These are phyloP conservation scores for Colletotrichum magnum DNA, from an alignment of 2,329 filamentous ascomycete species.

Conservation along the genomic window DNA sequence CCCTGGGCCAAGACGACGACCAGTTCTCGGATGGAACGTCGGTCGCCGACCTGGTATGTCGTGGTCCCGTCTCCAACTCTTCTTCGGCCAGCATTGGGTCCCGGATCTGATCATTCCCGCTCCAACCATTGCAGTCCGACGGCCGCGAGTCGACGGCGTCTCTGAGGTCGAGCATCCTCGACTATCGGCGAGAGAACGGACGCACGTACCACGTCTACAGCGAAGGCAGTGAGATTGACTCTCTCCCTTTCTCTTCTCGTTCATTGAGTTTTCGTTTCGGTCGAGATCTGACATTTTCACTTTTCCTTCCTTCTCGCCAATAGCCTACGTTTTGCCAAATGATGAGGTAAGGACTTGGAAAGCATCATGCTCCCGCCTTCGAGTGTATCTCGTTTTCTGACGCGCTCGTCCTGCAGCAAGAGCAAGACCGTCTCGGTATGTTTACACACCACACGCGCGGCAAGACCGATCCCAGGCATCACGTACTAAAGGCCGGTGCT, in stretches of 20 bases:
- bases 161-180: conserved; percentile 33
- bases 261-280: not conserved
- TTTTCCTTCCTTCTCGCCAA: too few relatives aligned
- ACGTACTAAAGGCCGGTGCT: too few relatives aligned
- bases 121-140: not conserved
- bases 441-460: too few relatives aligned
- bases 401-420: conserved; percentile 41
- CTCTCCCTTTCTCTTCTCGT: not conserved
- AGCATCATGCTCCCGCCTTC: not conserved
- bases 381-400: not conserved
- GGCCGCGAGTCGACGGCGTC: conserved; percentile 4
- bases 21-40: too few relatives aligned
- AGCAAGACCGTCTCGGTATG: conserved; percentile 43
- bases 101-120: not conserved
- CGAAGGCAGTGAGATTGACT: conserved; percentile 42
- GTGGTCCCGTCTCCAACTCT: too few relatives aligned
- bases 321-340: conserved; percentile 47
- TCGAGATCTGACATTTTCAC: not conserved
- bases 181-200: conserved; percentile 32
- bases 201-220: conserved; percentile 41
- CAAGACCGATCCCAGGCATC: too few relatives aligned
- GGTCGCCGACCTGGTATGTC: too few relatives aligned
- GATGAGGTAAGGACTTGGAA: conserved; percentile 41
- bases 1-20: too few relatives aligned
- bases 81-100: not conserved